These are phyloP conservation scores for Skeletonema costatum DNA, from an alignment of 108 stramenopile species.

Conservation along the genomic window DNA sequence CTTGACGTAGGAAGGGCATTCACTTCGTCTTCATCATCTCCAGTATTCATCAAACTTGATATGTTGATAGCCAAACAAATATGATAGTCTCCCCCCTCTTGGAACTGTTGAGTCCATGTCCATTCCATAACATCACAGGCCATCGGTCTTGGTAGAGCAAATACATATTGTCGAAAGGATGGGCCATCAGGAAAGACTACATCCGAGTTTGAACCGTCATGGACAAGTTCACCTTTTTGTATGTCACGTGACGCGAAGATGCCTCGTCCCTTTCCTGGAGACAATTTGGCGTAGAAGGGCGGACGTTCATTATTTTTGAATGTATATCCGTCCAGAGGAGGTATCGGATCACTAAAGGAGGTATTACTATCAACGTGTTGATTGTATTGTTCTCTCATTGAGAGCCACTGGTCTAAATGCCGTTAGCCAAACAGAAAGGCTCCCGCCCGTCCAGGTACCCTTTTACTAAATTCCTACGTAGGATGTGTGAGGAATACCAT, in stretches of 20 bases:
- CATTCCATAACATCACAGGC: constrained; percentile 39
- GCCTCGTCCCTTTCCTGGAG: constrained; percentile 13
- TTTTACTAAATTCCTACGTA: too few relatives aligned
- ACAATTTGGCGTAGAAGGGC: constrained; percentile 15
- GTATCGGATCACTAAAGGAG: constrained; percentile 15
- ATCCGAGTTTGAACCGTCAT: constrained; percentile 4
- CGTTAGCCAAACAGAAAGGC: too few relatives aligned
- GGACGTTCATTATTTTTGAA: not conserved
- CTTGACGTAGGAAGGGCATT: not conserved
- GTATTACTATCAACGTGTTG: not conserved
- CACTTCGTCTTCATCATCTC: not conserved
- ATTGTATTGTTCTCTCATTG: not conserved
- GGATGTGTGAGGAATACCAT: too few relatives aligned
- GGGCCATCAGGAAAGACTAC: not conserved
- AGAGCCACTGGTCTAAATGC: not conserved
- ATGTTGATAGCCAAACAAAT: constrained; percentile 25
- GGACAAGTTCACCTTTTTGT: constrained; percentile 25
- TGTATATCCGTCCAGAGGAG: constrained; percentile 13
- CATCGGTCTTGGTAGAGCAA: constrained; percentile 5
- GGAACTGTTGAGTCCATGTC: constrained; percentile 17
- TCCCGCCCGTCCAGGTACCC: too few relatives aligned
- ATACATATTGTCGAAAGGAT: constrained; percentile 12
- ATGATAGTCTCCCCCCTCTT: not conserved
- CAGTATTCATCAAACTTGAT: constrained; percentile 5
- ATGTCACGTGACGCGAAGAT: constrained; percentile 34